Evolutionary conservation across 371 early-diverging fungal genomes (phyloP), one percentile per base, ranked within the genome.

Genomic region (Mortierella sp.): DNA sequence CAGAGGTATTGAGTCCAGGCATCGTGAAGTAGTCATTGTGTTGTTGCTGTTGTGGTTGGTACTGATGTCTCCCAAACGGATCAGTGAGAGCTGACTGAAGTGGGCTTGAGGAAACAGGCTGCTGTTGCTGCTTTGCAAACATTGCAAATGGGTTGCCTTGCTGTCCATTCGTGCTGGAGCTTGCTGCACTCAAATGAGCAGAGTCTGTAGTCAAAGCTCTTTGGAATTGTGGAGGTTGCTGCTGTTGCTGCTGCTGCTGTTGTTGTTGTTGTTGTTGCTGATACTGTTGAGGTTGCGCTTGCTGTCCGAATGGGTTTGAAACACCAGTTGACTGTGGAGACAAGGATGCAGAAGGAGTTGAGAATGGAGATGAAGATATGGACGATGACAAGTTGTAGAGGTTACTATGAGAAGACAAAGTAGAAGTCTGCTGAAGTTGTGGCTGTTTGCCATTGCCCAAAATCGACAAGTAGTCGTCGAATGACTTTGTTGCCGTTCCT

Each of bases 61-160:
- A 3, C 15, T 19, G 55, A 53, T 53, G 33, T 64, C 67, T 33
- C 24, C 79, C 74, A 40, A 79, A 79, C 2, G 74, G 74, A 60
- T 71, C 75, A 3, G 59, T 60, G 1, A 74, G 41, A 5, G 67
- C 48, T 9, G 36, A 16, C 45, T 69, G 71, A 9, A 43, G 43
- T n/a, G 52, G 59, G 24, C 45, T 45, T 33, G 41, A 36, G 4
- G 65, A 22, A 24, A 68, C 41, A 2, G 40, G 41, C 15, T 67
- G 58, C 5, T 28, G 64, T 4, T 72, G 64, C 9, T 72, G 68
- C 58, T 79, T 79, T n/a, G 80, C 80, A 64, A 79, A 79, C 75
- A 70, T 40, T 13, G 80, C 80, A 52, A 79, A 79, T 0, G 80
- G 80, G 52, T 79, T 79, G 16, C 67, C 59, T 59, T 69, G 73